phyloP scores from a whole-genome alignment of 2,329 filamentous ascomycete species.

The Teratosphaeria viscida region DNA sequence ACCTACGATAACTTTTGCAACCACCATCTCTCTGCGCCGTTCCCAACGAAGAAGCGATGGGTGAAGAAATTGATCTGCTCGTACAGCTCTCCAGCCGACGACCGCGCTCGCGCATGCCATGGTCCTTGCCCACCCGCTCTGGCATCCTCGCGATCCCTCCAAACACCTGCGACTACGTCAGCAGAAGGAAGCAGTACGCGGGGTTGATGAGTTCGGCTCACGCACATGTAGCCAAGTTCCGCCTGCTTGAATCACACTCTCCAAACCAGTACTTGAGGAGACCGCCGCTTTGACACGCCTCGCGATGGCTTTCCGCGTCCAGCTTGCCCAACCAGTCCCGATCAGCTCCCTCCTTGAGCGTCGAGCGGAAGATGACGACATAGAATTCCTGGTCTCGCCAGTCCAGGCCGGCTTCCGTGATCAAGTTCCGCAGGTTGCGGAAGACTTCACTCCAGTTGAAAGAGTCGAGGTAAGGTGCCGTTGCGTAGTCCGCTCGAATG shows the following conservation, averaged over 20 bases:
- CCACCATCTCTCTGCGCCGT: constrained; percentile 52
- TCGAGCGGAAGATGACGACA: constrained; percentile 73
- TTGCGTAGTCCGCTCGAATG: constrained; percentile 62
- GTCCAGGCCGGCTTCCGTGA: constrained; percentile 4
- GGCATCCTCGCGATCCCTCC: constrained; percentile 50
- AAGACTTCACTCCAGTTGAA: constrained; percentile 70
- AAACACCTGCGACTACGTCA: constrained; percentile 45
- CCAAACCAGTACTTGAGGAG: constrained; percentile 94
- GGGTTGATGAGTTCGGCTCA: background rate
- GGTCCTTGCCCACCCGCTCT: constrained; percentile 49
- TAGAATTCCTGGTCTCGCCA: constrained; percentile 48
- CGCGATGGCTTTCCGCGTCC: constrained; percentile 68
- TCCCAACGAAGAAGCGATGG: constrained; percentile 49
- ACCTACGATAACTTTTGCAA: constrained; percentile 7
- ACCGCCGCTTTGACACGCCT: constrained; percentile 69
- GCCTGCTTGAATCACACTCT: constrained; percentile 53
- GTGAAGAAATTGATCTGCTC: constrained; percentile 32
- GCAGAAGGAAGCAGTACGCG: background rate
- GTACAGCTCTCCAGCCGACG: constrained; percentile 37
- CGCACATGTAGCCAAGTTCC: constrained; percentile 66
- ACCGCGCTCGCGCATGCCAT: constrained; percentile 45
- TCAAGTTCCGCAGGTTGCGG: constrained; percentile 42
- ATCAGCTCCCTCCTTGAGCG: constrained; percentile 56
- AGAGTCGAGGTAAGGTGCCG: constrained; percentile 56
- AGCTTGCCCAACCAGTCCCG: constrained; percentile 58